Base-by-base conservation (phyloP, 805 yeast species). In the Sugiyamaella qingdaonensis region DNA sequence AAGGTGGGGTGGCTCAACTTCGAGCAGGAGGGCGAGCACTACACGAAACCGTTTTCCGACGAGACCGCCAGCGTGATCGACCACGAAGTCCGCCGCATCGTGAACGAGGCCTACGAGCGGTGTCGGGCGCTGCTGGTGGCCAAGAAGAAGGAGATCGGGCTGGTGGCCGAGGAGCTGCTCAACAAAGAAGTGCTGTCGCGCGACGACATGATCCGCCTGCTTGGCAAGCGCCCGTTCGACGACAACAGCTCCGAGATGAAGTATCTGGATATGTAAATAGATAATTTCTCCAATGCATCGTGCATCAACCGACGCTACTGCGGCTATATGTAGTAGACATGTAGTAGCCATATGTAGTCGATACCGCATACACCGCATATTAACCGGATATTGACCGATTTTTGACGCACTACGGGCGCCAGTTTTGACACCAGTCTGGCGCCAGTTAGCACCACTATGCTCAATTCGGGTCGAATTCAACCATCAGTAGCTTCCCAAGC, bases 141-240 rank as follows among this genome's bases (percentile, higher is more conserved):
- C 60, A 87, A 86, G 66, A 65, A 82, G n/a, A 78, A 74, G 4
- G 94, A 86, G 55, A 89, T 94, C 36, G 91, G 83, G 58, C 74
- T 80, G 57, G 91, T 95, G 39, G 99, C 99, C 0, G 85, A 91
- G 67, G 89, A 88, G 62, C 75, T 94, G 57, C 78, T 92, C 64
- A 71, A 77, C 52, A 90, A 92, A 68, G 99, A 94, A 69, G 95
- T 89, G 13, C 78, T 94, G 27, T 88, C 96, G 2, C 81, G 99
- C 68, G 95, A 88, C 62, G 99, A 94, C 66, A 89, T 94, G 95
- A 83, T 91, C 54, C 77, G 87, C 50, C 68, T 94, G 50, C 72
- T 94, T 46, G 99, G 99, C 10, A 86, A 86, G 67, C 79, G 99
- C 57, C 97, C 96, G 10, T 94, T 86, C 77, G 85, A 88, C 24